phyloP scores from a whole-genome alignment of 2,329 filamentous ascomycete species.

The Sclerotinia glacialis region DNA sequence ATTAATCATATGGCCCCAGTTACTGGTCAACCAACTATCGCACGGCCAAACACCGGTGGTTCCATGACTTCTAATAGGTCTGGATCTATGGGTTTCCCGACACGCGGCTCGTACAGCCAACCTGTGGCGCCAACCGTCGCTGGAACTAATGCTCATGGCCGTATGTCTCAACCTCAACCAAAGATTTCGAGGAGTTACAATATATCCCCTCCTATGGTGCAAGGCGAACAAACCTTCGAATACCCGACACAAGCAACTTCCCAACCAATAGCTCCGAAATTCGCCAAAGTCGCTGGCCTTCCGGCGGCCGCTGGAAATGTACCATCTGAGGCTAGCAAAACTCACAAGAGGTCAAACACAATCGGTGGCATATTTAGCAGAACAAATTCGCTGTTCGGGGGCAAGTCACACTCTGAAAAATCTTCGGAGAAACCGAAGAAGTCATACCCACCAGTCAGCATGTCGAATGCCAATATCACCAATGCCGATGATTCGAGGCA shows the following conservation, averaged over 20 bases:
- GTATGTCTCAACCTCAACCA: constrained; percentile 77
- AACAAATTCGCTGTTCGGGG: constrained; percentile 77
- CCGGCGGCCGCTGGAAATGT: constrained; percentile 47
- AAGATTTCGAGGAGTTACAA: constrained; percentile 61
- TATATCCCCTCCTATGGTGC: constrained; percentile 64
- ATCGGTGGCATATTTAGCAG: constrained; percentile 82
- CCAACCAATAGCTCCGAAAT: constrained; percentile 50
- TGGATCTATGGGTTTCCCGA: constrained; percentile 58
- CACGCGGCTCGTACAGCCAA: constrained; percentile 79
- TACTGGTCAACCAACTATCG: constrained; percentile 40
- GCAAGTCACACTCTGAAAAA: constrained; percentile 45
- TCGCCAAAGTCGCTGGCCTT: constrained; percentile 57
- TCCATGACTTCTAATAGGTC: constrained; percentile 66
- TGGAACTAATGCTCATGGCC: constrained; percentile 83
- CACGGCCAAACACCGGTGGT: constrained; percentile 76
- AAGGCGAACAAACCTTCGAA: constrained; percentile 48
- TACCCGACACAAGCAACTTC: constrained; percentile 60
- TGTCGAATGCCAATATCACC: constrained; percentile 63
- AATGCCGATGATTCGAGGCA: constrained; percentile 44
- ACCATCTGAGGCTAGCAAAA: constrained; percentile 32
- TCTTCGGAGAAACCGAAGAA: constrained; percentile 60
- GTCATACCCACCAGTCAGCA: constrained; percentile 82
- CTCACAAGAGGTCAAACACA: constrained; percentile 69
- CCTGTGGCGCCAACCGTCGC: constrained; percentile 84
- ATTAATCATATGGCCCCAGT: constrained; percentile 50